Evolutionary conservation across 106 monocot genomes (phyloP), one percentile per base, ranked within the genome.

Genomic region (Triglochin maritima): DNA sequence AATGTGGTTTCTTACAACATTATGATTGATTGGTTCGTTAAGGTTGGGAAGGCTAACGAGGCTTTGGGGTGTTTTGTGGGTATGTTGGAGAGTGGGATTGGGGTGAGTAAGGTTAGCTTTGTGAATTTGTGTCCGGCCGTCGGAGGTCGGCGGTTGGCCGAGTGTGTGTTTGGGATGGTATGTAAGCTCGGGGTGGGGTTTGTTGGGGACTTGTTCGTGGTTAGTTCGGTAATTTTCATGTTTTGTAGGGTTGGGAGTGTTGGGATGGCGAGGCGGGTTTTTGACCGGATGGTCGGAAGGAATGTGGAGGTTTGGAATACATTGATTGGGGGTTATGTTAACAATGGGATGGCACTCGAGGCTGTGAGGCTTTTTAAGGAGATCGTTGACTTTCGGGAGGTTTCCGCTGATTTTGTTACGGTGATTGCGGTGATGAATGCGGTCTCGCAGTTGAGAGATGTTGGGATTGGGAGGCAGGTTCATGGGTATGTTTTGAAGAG

Each of bases 1-100:
- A 98, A 98, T 44, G 88, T 72, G 4, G 88, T 98, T 6, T 65
- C 96, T n/a, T 92, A 84, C 82, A 98, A 98, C 71, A 98, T 80
- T 1, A 13, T 98, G 75, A 77, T 98, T 13, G 79, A 73, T 2
- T 98, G 88, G 88, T 84, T 79, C 61, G 80, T 76, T 5, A 71
- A 71, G 44, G 62, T 46, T 47, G 0, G 14, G 6, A 68, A 74
- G 8, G 79, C 74, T 4, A 29, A 46, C 15, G 70, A 81, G 3
- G 88, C 91, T 5, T 44, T 88, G 65, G 60, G 46, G 2, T 55
- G 47, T 69, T 98, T 98, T 54, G 68, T 6, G 69, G 29, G 46
- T 13, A 82, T 98, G 88, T 51, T 86, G 46, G 81, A 74, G 52
- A 42, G 41, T 0, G 86, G 91, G 17, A 79, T 72, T 8, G 52